Conservation (phyloP, 2,329 filamentous ascomycete genomes). For the Aspergillus ochraceoroseus region DNA sequence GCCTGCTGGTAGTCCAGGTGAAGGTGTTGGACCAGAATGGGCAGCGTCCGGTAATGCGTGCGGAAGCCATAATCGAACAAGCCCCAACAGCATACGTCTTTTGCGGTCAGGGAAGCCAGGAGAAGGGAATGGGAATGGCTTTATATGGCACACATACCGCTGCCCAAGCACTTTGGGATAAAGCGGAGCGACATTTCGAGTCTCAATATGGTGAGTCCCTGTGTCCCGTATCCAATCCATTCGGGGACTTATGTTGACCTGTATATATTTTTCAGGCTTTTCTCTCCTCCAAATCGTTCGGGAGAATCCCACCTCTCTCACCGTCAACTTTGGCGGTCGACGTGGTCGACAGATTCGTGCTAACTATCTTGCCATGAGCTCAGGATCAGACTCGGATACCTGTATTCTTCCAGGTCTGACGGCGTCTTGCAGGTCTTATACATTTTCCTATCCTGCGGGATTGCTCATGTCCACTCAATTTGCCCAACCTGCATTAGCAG, state of each 20-base stretch:
- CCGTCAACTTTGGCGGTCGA: slow-evolving; percentile 94
- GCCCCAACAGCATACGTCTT: slow-evolving; percentile 92
- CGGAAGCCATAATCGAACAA: slow-evolving; percentile 78
- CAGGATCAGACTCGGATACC: slow-evolving; percentile 92
- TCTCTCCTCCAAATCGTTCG: slow-evolving; percentile 98
- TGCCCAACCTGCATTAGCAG: slow-evolving; percentile 90
- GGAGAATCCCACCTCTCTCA: slow-evolving; percentile 99
- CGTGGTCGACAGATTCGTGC: slow-evolving; percentile 94
- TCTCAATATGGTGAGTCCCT: slow-evolving; percentile 69
- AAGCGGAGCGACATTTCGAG: slow-evolving; percentile 93
- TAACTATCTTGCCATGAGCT: slow-evolving; percentile 99
- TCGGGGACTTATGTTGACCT: too few species aligned
- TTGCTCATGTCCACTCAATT: slow-evolving; percentile 96
- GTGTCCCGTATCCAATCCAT: background rate
- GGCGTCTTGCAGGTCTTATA: slow-evolving; percentile 99
- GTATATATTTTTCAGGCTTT: too few species aligned
- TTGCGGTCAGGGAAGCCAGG: slow-evolving; percentile 92
- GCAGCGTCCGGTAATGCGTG: slow-evolving; percentile 1
- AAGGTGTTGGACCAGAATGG: background rate
- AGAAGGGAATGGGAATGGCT: slow-evolving; percentile 98
- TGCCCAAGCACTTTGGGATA: slow-evolving; percentile 94
- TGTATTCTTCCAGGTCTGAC: slow-evolving; percentile 94
- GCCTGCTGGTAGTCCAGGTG: slow-evolving; percentile 1
- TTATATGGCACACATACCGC: slow-evolving; percentile 84
- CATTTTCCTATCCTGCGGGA: slow-evolving; percentile 90